phyloP scores from a whole-genome alignment of 176 grass and related monocot genomes.

The Eleusine indica region DNA sequence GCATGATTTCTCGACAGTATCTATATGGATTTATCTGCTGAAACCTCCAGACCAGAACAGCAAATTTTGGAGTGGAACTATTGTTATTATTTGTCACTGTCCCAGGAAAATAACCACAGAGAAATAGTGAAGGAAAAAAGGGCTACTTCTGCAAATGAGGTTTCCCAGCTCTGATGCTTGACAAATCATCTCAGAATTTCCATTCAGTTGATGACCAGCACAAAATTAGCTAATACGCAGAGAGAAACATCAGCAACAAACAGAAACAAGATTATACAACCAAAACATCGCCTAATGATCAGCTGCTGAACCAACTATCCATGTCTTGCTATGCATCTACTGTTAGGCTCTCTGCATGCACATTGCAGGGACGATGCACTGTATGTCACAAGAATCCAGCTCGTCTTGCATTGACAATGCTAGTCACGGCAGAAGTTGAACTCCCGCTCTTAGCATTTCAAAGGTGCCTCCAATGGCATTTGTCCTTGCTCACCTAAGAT shows the following conservation, averaged over 20 bases:
- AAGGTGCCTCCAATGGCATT: conserved; percentile 19
- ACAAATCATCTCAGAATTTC: conserved; percentile 45
- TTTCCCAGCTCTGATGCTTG: conserved; percentile 2
- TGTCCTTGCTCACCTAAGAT: conserved; percentile 48
- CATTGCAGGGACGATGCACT: conserved; percentile 33
- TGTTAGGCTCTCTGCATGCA: conserved; percentile 47
- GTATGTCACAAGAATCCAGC: conserved; percentile 40
- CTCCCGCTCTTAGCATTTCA: conserved; percentile 79
- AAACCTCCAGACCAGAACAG: background rate
- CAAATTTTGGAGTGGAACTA: conserved; percentile 18
- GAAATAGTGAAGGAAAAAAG: background rate
- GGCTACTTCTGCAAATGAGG: background rate
- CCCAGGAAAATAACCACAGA: background rate
- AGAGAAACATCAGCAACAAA: conserved; percentile 34
- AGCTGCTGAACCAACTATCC: conserved; percentile 39
- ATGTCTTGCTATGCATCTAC: conserved; percentile 34
- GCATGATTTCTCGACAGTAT: background rate
- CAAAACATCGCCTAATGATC: conserved; percentile 48
- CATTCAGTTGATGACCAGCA: conserved; percentile 33
- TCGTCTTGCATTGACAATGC: conserved; percentile 51
- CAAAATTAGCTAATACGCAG: conserved; percentile 49
- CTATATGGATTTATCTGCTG: background rate
- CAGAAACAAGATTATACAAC: conserved; percentile 51
- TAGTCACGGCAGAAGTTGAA: conserved; percentile 79
- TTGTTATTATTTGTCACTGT: background rate